Percentiles rank a stretch among this genome's conserved stretches.
These are phyloP conservation scores for Tetrapisispora nanseiensis DNA, from an alignment of 805 yeast species.

Conservation along the genomic window DNA sequence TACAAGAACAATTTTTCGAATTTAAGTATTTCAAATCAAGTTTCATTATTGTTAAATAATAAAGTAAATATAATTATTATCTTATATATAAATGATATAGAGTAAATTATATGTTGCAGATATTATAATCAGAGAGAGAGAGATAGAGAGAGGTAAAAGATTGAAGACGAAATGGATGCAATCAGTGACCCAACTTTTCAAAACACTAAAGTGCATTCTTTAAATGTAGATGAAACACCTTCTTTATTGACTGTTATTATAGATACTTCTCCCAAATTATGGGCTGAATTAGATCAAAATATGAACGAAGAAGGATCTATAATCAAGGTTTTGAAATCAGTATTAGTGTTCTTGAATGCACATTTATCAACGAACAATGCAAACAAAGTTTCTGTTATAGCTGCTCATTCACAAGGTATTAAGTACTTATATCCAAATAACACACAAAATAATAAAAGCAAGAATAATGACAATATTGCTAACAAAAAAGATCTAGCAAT, in stretches of 20 bases:
- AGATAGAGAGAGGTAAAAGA: no score
- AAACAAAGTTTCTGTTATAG: conserved; percentile 73
- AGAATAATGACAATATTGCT: neutral
- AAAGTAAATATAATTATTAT: no score
- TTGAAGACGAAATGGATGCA: conserved; percentile 28
- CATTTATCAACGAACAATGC: conserved; percentile 79
- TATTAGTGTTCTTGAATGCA: conserved; percentile 73
- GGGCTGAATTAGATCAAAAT: conserved; percentile 31
- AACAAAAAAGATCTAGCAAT: conserved; percentile 19
- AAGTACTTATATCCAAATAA: conserved; percentile 55
- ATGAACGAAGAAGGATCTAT: conserved; percentile 31
- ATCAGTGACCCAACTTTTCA: conserved; percentile 29
- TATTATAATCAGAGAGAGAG: no score
- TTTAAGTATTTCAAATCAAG: no score
- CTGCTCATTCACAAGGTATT: conserved; percentile 64
- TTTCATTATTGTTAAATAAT: no score
- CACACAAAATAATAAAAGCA: conserved; percentile 10
- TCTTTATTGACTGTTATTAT: conserved; percentile 68
- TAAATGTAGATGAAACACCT: conserved; percentile 51
- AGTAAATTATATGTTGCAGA: no score
- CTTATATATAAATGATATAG: no score
- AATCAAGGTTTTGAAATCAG: conserved; percentile 46
- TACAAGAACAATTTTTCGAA: no score
- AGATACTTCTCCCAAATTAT: conserved; percentile 58
- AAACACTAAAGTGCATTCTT: conserved; percentile 15